Conservation (phyloP, 345 rosid species). For the Aquilaria sinensis region DNA sequence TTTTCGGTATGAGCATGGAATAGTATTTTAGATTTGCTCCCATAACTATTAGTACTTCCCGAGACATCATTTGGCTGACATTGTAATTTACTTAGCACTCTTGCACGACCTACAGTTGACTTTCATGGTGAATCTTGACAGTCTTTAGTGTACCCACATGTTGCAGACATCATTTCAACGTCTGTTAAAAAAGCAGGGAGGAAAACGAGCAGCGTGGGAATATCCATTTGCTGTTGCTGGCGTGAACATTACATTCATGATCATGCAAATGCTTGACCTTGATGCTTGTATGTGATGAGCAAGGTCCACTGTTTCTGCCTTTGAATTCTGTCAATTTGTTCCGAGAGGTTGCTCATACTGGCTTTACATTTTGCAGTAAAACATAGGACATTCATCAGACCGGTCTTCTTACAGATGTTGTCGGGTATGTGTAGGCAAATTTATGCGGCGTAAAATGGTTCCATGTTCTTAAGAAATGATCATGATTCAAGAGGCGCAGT, state of each 20-base stretch:
- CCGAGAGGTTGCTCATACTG: slow-evolving; percentile 7
- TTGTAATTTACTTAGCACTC: not conserved
- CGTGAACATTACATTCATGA: slow-evolving; percentile 90
- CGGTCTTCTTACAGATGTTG: slow-evolving; percentile 76
- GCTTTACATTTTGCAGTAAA: slow-evolving; percentile 46
- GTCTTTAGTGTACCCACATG: not conserved
- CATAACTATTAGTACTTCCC: not conserved
- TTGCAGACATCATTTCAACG: slow-evolving; percentile 69
- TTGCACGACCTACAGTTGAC: too few species aligned
- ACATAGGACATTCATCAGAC: slow-evolving; percentile 65
- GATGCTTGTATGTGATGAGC: slow-evolving; percentile 64
- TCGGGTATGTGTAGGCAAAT: slow-evolving; percentile 43
- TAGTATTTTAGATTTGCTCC: not conserved
- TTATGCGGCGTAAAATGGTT: too few species aligned
- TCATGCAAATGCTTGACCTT: slow-evolving; percentile 95
- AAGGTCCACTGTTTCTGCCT: not conserved
- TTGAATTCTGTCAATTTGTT: not conserved
- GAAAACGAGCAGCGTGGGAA: slow-evolving; percentile 86
- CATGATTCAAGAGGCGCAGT: too few species aligned
- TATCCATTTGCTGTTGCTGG: slow-evolving; percentile 99
- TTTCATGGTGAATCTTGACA: not conserved
- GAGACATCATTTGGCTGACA: not conserved
- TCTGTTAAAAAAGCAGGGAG: slow-evolving; percentile 66
- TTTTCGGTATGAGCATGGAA: slow-evolving; percentile 46
- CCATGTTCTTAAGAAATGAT: too few species aligned